Evolutionary conservation across 2,329 filamentous ascomycete genomes (phyloP).

Genomic region (Xylariomycetidae sp.): DNA sequence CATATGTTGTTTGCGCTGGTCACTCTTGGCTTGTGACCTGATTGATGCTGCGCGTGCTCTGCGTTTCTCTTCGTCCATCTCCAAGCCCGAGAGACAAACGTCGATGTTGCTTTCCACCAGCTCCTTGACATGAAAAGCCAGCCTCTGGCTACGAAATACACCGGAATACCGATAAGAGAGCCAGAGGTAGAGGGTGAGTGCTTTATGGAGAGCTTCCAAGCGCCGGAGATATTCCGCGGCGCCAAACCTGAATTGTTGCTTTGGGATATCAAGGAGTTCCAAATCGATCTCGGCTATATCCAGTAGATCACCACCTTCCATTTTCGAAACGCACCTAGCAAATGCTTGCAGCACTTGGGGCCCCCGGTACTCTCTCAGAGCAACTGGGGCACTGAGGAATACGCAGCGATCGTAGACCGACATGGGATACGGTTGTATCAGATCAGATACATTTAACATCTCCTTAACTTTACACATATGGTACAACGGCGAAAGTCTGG

Average conservation of each 20-base stretch:
- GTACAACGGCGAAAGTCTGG: constrained; percentile 60
- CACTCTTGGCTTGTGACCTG: constrained; percentile 18
- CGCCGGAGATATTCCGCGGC: constrained; percentile 55
- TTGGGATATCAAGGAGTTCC: constrained; percentile 66
- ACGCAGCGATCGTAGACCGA: constrained; percentile 69
- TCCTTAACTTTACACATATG: constrained; percentile 63
- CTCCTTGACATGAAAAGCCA: constrained; percentile 75
- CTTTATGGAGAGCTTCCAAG: constrained; percentile 76
- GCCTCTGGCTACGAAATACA: constrained; percentile 67
- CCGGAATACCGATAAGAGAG: constrained; percentile 83
- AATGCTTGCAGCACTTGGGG: constrained; percentile 54
- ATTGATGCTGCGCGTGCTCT: constrained; percentile 25
- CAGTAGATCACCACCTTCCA: constrained; percentile 62
- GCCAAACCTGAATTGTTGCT: constrained; percentile 29
- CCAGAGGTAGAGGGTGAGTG: constrained; percentile 86
- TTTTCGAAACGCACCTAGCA: constrained; percentile 64
- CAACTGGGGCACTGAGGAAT: constrained; percentile 67
- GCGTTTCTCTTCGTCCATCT: constrained; percentile 33
- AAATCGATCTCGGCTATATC: constrained; percentile 68
- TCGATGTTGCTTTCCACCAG: constrained; percentile 75
- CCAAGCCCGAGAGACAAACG: constrained; percentile 54
- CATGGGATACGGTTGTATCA: constrained; percentile 68
- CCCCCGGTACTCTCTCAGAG: constrained; percentile 46
- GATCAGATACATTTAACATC: constrained; percentile 63
- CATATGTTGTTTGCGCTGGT: constrained; percentile 13